These are phyloP conservation scores for Patellifolia procumbens DNA, from an alignment of 179 eudicot genomes.

Conservation along the genomic window DNA sequence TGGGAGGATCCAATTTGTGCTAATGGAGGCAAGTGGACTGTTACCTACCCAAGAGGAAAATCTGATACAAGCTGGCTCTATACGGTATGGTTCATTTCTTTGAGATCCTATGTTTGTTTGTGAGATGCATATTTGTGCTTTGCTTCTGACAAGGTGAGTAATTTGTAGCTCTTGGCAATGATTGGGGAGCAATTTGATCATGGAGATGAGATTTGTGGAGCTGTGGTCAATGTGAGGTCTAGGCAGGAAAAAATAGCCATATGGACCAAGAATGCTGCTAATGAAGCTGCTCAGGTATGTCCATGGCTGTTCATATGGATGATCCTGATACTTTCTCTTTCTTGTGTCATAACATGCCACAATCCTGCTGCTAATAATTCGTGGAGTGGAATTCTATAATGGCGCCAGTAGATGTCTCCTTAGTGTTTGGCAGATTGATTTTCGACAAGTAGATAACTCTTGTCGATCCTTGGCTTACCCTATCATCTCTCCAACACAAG, in stretches of 20 bases:
- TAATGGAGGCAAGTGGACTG: conserved; percentile 95
- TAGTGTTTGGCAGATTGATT: neutral
- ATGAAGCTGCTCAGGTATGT: conserved; percentile 91
- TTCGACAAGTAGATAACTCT: neutral
- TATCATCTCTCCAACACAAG: neutral
- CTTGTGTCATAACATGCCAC: neutral
- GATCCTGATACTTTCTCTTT: neutral
- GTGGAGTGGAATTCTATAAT: neutral
- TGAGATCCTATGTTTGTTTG: neutral
- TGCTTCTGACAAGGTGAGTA: conserved; percentile 15
- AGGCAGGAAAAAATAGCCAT: conserved; percentile 70
- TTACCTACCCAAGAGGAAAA: conserved; percentile 49
- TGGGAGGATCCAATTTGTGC: conserved; percentile 99
- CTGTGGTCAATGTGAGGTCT: conserved; percentile 74
- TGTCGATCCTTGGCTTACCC: neutral
- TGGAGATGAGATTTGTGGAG: conserved; percentile 99
- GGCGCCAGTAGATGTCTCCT: neutral
- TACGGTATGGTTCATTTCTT: conserved; percentile 49
- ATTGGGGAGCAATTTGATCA: conserved; percentile 98
- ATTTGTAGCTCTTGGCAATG: conserved; percentile 79
- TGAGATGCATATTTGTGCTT: neutral
- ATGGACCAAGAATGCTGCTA: conserved; percentile 96
- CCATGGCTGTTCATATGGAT: neutral
- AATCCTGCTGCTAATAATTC: neutral
- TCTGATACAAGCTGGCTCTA: conserved; percentile 85